A percentile compares a stretch with the other conserved stretches of the same genome.
Conservation (phyloP, 2,329 filamentous ascomycete species). For the Aspergillus pseudotamarii region DNA sequence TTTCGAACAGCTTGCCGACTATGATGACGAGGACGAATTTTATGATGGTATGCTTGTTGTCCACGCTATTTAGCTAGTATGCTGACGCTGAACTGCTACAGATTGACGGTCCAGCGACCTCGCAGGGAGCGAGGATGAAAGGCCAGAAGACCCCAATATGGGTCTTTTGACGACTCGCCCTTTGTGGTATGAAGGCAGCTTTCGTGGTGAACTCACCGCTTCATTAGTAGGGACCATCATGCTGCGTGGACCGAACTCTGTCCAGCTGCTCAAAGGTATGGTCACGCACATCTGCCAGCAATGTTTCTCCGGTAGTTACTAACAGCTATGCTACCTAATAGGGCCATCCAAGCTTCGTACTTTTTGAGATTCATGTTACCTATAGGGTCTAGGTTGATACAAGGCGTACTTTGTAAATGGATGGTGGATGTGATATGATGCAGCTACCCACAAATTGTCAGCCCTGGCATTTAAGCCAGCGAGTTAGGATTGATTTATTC, state of each 20-base stretch:
- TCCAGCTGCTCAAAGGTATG: constrained; percentile 45
- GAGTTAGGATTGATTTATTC: constrained; percentile 23
- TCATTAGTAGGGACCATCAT: constrained; percentile 33
- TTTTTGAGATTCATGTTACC: constrained; percentile 33
- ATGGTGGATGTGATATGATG: constrained; percentile 26
- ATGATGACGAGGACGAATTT: constrained; percentile 89
- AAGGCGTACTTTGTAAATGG: constrained; percentile 32
- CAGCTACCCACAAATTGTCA: constrained; percentile 17
- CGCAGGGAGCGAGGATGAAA: constrained; percentile 82
- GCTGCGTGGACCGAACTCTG: constrained; percentile 35
- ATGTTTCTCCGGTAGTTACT: neutral
- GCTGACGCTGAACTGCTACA: constrained; percentile 33
- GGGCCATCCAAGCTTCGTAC: constrained; percentile 50
- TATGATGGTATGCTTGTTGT: constrained; percentile 64
- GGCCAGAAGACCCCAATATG: constrained; percentile 60
- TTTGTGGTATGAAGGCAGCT: constrained; percentile 39
- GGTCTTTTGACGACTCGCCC: constrained; percentile 60
- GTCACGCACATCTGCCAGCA: neutral
- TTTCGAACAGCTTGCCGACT: constrained; percentile 96
- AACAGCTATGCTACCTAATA: constrained; percentile 16
- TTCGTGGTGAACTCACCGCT: constrained; percentile 36
- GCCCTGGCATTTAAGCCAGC: constrained; percentile 22
- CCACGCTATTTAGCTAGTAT: neutral
- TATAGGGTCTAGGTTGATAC: constrained; percentile 29
- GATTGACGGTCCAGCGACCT: constrained; percentile 92